Evolutionary conservation across 768 basidiomycete genomes (phyloP).

Genomic region (Tylopilus cervinicoccineus): DNA sequence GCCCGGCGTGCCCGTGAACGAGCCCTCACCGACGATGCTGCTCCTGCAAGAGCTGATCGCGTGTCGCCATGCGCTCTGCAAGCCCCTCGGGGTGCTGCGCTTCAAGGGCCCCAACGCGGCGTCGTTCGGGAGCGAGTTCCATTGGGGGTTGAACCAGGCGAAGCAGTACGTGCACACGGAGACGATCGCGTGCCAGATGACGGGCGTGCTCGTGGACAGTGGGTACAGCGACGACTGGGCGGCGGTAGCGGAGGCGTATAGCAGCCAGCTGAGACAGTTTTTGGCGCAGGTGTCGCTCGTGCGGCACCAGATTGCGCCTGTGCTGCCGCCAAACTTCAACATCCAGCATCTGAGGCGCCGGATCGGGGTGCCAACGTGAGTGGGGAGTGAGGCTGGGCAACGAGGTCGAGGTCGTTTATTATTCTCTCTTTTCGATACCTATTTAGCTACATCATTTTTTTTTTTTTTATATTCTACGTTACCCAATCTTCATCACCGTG

Average conservation of each 20-base stretch:
- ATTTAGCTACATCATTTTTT: too few relatives aligned
- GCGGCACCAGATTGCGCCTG: conserved; percentile 29
- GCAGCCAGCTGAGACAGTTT: conserved; percentile 28
- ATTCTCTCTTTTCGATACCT: background rate
- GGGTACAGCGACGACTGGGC: conserved; percentile 29
- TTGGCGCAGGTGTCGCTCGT: conserved; percentile 29
- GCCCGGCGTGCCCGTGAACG: conserved; percentile 24
- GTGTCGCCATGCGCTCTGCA: conserved; percentile 18
- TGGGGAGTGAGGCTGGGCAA: background rate
- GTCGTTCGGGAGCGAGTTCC: conserved; percentile 26
- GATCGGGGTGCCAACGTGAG: conserved; percentile 22
- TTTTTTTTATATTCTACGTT: background rate
- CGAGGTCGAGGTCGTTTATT: too few relatives aligned
- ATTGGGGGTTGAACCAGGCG: conserved; percentile 25
- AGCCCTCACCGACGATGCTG: conserved; percentile 28
- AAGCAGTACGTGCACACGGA: conserved; percentile 27
- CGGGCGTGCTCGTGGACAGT: conserved; percentile 23
- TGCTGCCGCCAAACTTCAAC: conserved; percentile 31
- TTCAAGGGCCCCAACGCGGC: conserved; percentile 31
- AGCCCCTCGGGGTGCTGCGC: conserved; percentile 19
- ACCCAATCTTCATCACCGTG: background rate
- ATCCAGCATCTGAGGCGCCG: conserved; percentile 30
- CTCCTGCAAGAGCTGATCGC: conserved; percentile 27
- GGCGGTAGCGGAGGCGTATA: conserved; percentile 27
- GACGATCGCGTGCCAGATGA: conserved; percentile 17